Conservation (phyloP, 2,329 filamentous ascomycete genomes). For the Epichloe amarillans region DNA sequence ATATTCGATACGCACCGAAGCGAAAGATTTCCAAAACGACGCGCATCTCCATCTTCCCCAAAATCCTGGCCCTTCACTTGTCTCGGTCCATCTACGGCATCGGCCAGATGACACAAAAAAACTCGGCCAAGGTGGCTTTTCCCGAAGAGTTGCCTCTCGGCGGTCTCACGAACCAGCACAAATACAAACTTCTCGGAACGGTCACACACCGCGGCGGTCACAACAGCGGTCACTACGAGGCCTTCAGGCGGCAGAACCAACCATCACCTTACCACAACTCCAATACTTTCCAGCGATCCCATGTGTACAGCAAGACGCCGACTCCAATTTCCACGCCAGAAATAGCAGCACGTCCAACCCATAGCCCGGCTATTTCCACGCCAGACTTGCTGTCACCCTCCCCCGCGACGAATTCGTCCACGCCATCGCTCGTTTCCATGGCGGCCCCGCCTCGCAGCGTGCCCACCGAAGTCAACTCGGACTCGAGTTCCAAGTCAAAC, state of each 20-base stretch:
- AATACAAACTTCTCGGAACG: slow-evolving; percentile 73
- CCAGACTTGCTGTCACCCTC: slow-evolving; percentile 31
- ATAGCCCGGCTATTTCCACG: slow-evolving; percentile 32
- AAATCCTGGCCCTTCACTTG: slow-evolving; percentile 80
- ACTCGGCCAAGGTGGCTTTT: slow-evolving; percentile 85
- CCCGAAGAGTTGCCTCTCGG: slow-evolving; percentile 78
- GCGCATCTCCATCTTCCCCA: slow-evolving; percentile 76
- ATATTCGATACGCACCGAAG: slow-evolving; percentile 61
- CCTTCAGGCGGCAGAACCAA: slow-evolving; percentile 75
- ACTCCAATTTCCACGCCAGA: slow-evolving; percentile 38
- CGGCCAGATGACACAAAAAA: slow-evolving; percentile 70
- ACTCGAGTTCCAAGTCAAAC: slow-evolving; percentile 14
- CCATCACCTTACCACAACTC: slow-evolving; percentile 72
- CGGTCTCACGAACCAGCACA: slow-evolving; percentile 60
- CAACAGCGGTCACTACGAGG: slow-evolving; percentile 93
- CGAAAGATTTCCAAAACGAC: slow-evolving; percentile 78
- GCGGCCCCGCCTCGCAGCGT: slow-evolving; percentile 19
- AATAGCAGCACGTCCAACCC: slow-evolving; percentile 22
- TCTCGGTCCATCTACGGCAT: slow-evolving; percentile 85
- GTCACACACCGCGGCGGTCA: slow-evolving; percentile 94
- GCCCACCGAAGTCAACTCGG: slow-evolving; percentile 15
- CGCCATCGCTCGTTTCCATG: slow-evolving; percentile 24
- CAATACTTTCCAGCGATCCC: slow-evolving; percentile 62
- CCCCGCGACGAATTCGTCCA: slow-evolving; percentile 20
- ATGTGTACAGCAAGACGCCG: slow-evolving; percentile 54